Conservation (phyloP, 2,329 filamentous ascomycete species). For the Chrysoporthe cubensis region DNA sequence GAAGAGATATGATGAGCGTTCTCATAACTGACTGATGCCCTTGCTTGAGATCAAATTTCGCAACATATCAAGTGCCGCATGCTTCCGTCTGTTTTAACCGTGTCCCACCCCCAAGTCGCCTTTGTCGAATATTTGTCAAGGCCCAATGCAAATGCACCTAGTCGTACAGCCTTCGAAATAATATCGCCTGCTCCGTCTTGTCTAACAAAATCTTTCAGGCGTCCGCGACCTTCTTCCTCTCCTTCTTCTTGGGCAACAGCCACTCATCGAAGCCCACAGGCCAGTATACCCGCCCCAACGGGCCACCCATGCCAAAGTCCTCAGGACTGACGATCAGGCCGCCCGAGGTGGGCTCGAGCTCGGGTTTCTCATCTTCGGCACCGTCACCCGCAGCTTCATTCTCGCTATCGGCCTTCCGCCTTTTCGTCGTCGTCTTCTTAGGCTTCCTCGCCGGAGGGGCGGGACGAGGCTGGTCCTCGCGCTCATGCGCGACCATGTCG, state of each 20-base stretch:
- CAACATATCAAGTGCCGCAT: too few species aligned
- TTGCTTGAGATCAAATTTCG: too few species aligned
- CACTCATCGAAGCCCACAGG: constrained; percentile 88
- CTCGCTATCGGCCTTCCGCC: constrained; percentile 35
- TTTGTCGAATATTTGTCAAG: too few species aligned
- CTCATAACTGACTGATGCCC: too few species aligned
- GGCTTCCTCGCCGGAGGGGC: constrained; percentile 47
- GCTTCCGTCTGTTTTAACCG: too few species aligned
- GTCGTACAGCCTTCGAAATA: too few species aligned
- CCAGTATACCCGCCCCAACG: constrained; percentile 85
- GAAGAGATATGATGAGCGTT: neutral
- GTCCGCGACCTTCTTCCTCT: constrained; percentile 56
- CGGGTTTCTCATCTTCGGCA: constrained; percentile 35
- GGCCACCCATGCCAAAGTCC: constrained; percentile 85
- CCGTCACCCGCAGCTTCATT: constrained; percentile 46
- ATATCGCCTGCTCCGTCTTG: neutral
- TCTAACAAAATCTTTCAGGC: neutral
- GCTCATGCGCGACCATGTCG: constrained; percentile 76
- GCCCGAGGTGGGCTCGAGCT: neutral
- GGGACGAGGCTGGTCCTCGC: constrained; percentile 73
- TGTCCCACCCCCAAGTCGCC: too few species aligned
- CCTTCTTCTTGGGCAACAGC: constrained; percentile 78
- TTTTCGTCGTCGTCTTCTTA: constrained; percentile 44
- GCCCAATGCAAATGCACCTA: too few species aligned
- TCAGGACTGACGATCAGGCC: constrained; percentile 55